Conservation (phyloP, 352 stramenopile genomes). For the Phytophthora lateralis region DNA sequence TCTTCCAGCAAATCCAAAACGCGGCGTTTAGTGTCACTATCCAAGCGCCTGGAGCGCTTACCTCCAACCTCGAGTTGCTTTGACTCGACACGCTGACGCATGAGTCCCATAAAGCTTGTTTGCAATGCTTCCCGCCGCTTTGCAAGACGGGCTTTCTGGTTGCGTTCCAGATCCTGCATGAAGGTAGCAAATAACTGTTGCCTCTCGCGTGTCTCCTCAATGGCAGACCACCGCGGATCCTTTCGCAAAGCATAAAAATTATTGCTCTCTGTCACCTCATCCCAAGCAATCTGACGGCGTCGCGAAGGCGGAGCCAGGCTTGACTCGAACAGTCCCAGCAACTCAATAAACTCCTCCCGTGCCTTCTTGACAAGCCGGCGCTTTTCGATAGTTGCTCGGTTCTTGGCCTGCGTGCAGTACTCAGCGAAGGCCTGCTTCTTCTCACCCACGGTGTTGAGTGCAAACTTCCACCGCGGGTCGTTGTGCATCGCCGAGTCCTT, state of each 20-base stretch:
- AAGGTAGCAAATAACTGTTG: constrained; percentile 75
- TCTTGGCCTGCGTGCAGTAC: constrained; percentile 78
- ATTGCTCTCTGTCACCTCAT: constrained; percentile 52
- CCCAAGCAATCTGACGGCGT: constrained; percentile 38
- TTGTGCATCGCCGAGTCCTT: constrained; percentile 57
- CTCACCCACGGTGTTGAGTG: constrained; percentile 66
- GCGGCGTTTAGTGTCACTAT: constrained; percentile 51
- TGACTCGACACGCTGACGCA: constrained; percentile 46
- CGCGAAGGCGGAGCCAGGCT: constrained; percentile 35
- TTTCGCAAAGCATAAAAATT: constrained; percentile 68
- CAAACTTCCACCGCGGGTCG: constrained; percentile 74
- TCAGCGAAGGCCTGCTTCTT: constrained; percentile 88
- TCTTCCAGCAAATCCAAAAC: constrained; percentile 51
- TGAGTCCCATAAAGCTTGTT: constrained; percentile 40
- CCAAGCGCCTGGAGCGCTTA: constrained; percentile 36
- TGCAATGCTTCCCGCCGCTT: constrained; percentile 55
- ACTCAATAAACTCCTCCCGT: constrained; percentile 76
- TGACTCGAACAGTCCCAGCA: constrained; percentile 61
- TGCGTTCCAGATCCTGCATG: constrained; percentile 65
- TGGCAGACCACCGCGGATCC: constrained; percentile 64
- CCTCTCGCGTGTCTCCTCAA: constrained; percentile 69
- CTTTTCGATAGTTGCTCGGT: constrained; percentile 70
- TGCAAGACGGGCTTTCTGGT: constrained; percentile 45
- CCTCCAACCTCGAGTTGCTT: constrained; percentile 29
- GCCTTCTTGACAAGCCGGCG: constrained; percentile 72